Percentiles rank a stretch among this genome's conserved stretches.
These are phyloP conservation scores for Pseudogymnoascus sp. DNA, from an alignment of 2,329 filamentous ascomycete species.

Conservation along the genomic window DNA sequence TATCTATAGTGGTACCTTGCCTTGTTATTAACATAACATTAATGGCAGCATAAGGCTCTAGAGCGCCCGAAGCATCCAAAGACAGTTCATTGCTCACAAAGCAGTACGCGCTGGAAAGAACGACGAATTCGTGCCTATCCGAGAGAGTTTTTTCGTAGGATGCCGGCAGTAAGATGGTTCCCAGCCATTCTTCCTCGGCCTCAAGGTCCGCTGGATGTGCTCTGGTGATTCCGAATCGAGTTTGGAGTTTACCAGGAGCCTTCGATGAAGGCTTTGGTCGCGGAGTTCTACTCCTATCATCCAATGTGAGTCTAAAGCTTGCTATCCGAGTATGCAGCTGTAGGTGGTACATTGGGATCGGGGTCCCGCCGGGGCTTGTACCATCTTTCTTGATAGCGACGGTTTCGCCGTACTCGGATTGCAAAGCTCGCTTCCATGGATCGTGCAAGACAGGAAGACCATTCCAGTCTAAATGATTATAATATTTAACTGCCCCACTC, in stretches of 20 bases:
- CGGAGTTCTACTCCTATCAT: neutral
- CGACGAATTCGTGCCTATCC: neutral
- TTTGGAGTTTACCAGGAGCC: neutral
- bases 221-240: neutral
- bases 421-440: neutral
- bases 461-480: neutral
- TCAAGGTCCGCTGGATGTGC: too few relatives aligned
- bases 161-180: neutral
- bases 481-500: neutral
- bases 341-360: neutral
- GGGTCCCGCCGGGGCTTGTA: neutral
- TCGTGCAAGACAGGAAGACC: neutral
- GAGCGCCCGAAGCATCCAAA: neutral
- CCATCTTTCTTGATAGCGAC: neutral
- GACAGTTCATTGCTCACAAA: neutral
- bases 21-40: constrained; percentile 1
- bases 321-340: neutral
- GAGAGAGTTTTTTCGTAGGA: neutral
- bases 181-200: neutral
- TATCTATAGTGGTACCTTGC: neutral
- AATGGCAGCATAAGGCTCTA: neutral
- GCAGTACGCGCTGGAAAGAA: neutral
- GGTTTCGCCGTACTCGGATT: neutral
- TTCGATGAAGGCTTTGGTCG: neutral
- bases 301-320: neutral